phyloP scores from a whole-genome alignment of 805 yeast species.

The Metschnikowia henanensis region DNA sequence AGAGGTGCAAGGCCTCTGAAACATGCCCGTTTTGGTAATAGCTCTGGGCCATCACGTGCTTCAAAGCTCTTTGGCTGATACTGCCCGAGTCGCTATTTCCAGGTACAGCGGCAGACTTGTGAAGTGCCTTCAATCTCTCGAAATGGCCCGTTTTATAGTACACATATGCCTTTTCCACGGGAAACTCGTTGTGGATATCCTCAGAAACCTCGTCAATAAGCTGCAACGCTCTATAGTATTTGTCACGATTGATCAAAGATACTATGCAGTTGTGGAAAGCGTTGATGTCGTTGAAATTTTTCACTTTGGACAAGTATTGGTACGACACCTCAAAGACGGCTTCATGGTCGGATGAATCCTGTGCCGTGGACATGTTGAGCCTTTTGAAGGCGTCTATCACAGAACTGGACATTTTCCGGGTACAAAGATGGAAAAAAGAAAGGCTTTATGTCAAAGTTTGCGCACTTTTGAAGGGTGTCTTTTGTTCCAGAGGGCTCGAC shows the following conservation, averaged over 20 bases:
- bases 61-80: constrained; percentile 34
- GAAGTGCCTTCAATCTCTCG: constrained; percentile 22
- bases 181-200: constrained; percentile 33
- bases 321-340: constrained; percentile 39
- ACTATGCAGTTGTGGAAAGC: constrained; percentile 47
- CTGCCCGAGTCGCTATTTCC: constrained; percentile 13
- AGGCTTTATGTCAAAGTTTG: no score
- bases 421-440: no score
- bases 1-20: constrained; percentile 44
- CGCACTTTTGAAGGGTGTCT: no score
- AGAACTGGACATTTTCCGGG: constrained; percentile 39
- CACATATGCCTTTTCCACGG: constrained; percentile 57
- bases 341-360: constrained; percentile 32
- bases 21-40: constrained; percentile 48
- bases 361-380: constrained; percentile 31
- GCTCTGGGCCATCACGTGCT: constrained; percentile 55
- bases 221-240: constrained; percentile 48
- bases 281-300: constrained; percentile 34
- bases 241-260: constrained; percentile 60
- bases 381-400: constrained; percentile 42
- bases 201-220: constrained; percentile 41
- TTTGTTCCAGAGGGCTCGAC: no score
- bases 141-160: constrained; percentile 56
- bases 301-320: constrained; percentile 40
- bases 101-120: constrained; percentile 4